Base-by-base conservation (phyloP, 495 filamentous ascomycete genomes). In the Aspergillus coremiiformis region DNA sequence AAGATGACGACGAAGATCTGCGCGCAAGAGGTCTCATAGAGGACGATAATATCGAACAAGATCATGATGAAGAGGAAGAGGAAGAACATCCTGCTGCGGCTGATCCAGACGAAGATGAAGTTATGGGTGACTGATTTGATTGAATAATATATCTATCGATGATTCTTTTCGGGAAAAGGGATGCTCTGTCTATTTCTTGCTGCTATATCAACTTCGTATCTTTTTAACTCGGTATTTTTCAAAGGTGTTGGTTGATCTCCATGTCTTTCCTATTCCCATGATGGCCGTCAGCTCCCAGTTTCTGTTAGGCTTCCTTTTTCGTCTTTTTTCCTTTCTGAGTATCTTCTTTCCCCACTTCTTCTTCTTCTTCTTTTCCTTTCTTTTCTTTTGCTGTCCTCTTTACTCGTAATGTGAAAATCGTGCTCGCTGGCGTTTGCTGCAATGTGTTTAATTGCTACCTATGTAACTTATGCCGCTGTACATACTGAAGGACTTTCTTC, bases 51-150 rank as follows among this genome's bases (percentile, higher is more conserved):
- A 70, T 77, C 39, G 78, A 81, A 53, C 75, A 71, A 0, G 78
- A 78, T 23, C 71, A 74, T 21, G 75, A 76, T 6, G 75, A 78
- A 33, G 73, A 71, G 12, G 67, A 72, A 9, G 68, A 68, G 12
- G 61, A 64, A 19, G 61, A 66, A 30, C 63, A 19, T 21, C 32
- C 54, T 17, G 56, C 65, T 19, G 66, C 66, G 24, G 71, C 69
- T 57, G 79, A 80, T 47, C 75, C 78, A 23, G 82, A 82, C 49
- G 84, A 85, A 51, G 83, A 82, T 60, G 77, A 84, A 55, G 70
- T 89, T 12, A 79, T 89, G 71, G 85, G 85, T 26, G 86, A 89
- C 68, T 89, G 49, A 56, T 51, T 61, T 35, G 44, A 22, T 55
- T 3, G 22, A 26, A 45, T 41, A 21, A 20, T 19, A 29, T 52